A percentile compares a stretch with the other conserved stretches of the same genome.
Evolutionary conservation across 1,139 yeast species (phyloP).

Genomic region (Pichia kudriavzevii): DNA sequence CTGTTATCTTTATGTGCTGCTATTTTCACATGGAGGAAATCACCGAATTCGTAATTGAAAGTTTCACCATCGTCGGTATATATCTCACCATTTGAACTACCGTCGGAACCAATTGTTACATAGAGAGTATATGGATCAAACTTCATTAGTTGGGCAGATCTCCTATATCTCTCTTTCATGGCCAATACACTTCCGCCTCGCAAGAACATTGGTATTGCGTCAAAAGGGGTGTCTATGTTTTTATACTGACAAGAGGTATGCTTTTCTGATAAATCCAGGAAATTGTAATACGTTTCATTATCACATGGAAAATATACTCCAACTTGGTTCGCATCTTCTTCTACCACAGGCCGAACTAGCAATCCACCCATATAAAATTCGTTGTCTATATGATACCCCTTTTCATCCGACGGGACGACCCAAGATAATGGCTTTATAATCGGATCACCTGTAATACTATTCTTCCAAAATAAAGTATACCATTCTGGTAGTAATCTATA

Average conservation of each 20-base stretch:
- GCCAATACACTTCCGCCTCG: slow-evolving; percentile 74
- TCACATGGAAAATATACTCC: slow-evolving; percentile 56
- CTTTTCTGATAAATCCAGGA: slow-evolving; percentile 32
- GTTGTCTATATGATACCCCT: slow-evolving; percentile 61
- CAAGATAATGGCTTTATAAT: slow-evolving; percentile 71
- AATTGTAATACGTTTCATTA: slow-evolving; percentile 53
- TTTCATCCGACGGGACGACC: slow-evolving; percentile 46
- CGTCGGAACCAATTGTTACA: slow-evolving; percentile 46
- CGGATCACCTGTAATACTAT: slow-evolving; percentile 59
- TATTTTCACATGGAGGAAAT: slow-evolving; percentile 37
- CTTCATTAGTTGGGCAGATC: slow-evolving; percentile 70
- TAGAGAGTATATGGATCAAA: slow-evolving; percentile 79
- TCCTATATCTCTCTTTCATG: slow-evolving; percentile 65
- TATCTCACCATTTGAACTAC: slow-evolving; percentile 42
- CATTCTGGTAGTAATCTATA: slow-evolving; percentile 70
- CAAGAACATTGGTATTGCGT: slow-evolving; percentile 62
- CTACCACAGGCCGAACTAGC: slow-evolving; percentile 75
- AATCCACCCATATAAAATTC: slow-evolving; percentile 81
- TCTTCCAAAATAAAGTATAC: slow-evolving; percentile 71
- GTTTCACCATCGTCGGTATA: slow-evolving; percentile 85
- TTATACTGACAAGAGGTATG: slow-evolving; percentile 29
- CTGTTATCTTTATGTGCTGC: slow-evolving; percentile 22
- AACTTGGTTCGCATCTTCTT: slow-evolving; percentile 40
- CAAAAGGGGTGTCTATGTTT: slow-evolving; percentile 46
- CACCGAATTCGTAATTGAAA: slow-evolving; percentile 48